A percentile compares a stretch with the other conserved stretches of the same genome.
These are phyloP conservation scores for Fraxinus excelsior DNA, from an alignment of 257 asterid species.

Conservation along the genomic window DNA sequence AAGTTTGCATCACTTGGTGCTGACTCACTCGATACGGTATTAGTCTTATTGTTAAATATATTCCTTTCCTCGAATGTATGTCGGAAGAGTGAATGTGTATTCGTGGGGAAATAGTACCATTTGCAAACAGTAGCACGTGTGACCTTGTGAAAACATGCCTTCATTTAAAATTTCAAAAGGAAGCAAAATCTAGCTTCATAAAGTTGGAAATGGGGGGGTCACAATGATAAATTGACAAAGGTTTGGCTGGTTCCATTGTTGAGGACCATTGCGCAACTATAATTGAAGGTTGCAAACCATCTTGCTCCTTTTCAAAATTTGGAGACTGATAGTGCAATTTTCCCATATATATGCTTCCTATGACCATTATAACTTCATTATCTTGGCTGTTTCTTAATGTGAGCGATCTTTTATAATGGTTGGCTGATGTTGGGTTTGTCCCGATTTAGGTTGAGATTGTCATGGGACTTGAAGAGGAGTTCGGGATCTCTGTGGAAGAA, in stretches of 20 bases:
- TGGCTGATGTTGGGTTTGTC: background rate
- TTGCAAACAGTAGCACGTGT: background rate
- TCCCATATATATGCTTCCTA: no score
- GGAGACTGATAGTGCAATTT: background rate
- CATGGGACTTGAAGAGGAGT: conserved; percentile 96
- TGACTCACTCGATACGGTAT: conserved; percentile 97
- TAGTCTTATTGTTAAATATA: background rate
- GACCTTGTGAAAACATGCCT: background rate
- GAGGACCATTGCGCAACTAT: background rate
- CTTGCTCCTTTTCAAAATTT: background rate
- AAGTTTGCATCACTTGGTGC: conserved; percentile 84
- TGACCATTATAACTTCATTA: no score
- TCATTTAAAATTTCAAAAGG: background rate
- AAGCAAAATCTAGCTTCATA: no score
- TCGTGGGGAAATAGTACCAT: background rate
- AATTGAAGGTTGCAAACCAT: background rate
- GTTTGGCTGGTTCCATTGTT: background rate
- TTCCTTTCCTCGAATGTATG: background rate
- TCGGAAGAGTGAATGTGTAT: background rate
- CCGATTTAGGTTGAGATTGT: conserved; percentile 74
- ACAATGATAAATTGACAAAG: background rate
- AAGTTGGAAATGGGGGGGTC: background rate
- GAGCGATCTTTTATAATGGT: background rate
- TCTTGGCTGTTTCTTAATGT: background rate
- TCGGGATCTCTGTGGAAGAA: conserved; percentile 84